Conservation (phyloP, 78 protist species). For the Bodo saltans region DNA sequence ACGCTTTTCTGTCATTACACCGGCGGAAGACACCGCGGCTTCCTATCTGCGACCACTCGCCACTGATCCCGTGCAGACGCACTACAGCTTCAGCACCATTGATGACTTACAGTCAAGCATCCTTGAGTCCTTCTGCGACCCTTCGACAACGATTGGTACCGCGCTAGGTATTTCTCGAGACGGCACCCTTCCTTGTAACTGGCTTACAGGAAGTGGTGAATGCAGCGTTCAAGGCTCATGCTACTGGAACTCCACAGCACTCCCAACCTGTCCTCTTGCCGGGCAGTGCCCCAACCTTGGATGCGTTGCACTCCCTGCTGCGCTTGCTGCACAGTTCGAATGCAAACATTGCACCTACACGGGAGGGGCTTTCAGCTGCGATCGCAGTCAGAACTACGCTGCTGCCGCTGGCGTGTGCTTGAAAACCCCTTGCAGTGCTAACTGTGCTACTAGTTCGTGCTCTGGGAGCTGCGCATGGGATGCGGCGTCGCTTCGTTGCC, state of each 20-base stretch:
- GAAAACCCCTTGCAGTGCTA: constrained; percentile 3
- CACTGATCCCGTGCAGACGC: neutral
- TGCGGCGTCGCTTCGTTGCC: too few species aligned
- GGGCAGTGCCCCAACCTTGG: constrained; percentile 1
- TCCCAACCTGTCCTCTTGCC: neutral
- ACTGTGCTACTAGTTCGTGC: too few species aligned
- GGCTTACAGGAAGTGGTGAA: neutral
- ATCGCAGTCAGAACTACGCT: neutral
- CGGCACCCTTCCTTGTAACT: neutral
- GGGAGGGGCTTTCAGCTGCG: neutral
- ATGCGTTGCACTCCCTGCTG: neutral
- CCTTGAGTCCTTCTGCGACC: constrained; percentile 14
- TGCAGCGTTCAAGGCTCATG: neutral
- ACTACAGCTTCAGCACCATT: neutral
- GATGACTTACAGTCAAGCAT: neutral
- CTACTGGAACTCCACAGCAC: neutral
- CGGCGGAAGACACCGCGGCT: neutral
- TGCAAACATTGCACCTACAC: neutral
- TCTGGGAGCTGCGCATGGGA: too few species aligned
- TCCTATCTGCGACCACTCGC: neutral
- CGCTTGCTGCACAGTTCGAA: neutral
- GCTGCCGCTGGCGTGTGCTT: neutral
- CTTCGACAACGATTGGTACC: neutral
- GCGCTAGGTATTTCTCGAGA: neutral
- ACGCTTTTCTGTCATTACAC: neutral